Conservation (phyloP, 2,329 filamentous ascomycete genomes). For the Claviceps cyperi region DNA sequence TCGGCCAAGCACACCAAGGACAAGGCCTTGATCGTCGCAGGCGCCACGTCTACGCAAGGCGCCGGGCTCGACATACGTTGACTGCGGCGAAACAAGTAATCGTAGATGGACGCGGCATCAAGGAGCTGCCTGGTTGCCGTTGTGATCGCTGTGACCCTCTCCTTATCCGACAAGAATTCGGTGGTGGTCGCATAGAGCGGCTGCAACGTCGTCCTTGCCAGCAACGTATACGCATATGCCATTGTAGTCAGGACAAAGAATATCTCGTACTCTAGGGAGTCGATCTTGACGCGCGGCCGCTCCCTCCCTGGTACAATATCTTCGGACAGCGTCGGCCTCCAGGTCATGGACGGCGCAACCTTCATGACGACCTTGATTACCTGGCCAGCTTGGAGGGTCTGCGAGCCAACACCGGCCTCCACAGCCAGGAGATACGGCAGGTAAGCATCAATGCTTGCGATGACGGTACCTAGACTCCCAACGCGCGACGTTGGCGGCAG, state of each 20-base stretch:
- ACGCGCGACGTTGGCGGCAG: conserved; percentile 58
- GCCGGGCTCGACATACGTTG: conserved; percentile 25
- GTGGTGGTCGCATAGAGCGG: conserved; percentile 54
- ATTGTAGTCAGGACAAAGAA: conserved; percentile 66
- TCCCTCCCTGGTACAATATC: conserved; percentile 50
- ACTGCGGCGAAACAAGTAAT: conserved; percentile 48
- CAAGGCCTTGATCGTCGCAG: conserved; percentile 39
- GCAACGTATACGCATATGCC: conserved; percentile 57
- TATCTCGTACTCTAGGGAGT: conserved; percentile 69
- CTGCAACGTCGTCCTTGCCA: conserved; percentile 58
- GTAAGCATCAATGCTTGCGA: conserved; percentile 59
- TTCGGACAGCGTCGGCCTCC: conserved; percentile 66
- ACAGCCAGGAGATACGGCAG: conserved; percentile 72
- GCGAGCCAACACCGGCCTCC: conserved; percentile 52
- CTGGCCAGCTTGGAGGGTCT: conserved; percentile 30
- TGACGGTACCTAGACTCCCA: conserved; percentile 54
- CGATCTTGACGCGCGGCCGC: conserved; percentile 50
- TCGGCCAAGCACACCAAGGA: conserved; percentile 64
- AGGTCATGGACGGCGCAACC: conserved; percentile 52
- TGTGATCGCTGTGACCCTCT: conserved; percentile 55
- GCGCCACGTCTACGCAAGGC: conserved; percentile 39
- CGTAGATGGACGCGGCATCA: conserved; percentile 64
- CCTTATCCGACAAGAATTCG: conserved; percentile 46
- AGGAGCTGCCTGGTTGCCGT: conserved; percentile 65
- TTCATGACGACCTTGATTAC: conserved; percentile 53